Percentiles rank a stretch among this genome's conserved stretches.
These are phyloP conservation scores for Diaporthe citriasiana DNA, from an alignment of 2,329 filamentous ascomycete species.

Conservation along the genomic window DNA sequence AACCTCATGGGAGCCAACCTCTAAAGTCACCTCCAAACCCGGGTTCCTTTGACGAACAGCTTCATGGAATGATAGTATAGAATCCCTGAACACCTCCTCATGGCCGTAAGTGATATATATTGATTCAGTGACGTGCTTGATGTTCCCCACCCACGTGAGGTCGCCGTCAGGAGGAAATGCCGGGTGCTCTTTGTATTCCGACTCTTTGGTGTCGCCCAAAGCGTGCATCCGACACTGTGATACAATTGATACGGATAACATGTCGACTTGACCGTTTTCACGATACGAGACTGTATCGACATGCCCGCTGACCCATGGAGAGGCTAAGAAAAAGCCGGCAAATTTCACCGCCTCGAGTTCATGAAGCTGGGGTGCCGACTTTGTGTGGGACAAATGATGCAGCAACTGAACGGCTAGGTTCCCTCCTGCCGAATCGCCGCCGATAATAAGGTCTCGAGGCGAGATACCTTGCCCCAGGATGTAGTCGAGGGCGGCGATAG, in stretches of 20 bases:
- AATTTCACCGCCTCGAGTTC: not conserved
- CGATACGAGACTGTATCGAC: not conserved
- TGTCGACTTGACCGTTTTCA: not conserved
- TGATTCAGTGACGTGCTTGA: not conserved
- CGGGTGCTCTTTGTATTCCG: not conserved
- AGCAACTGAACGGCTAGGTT: slow-evolving; percentile 53
- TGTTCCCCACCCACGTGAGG: not conserved
- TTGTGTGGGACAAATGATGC: slow-evolving; percentile 51
- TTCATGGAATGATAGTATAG: not conserved
- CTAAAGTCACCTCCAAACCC: not conserved
- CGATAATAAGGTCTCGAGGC: slow-evolving; percentile 51
- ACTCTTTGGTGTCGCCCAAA: not conserved
- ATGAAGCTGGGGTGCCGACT: not conserved
- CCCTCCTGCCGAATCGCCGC: slow-evolving; percentile 55
- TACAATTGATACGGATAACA: not conserved
- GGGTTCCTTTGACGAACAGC: not conserved
- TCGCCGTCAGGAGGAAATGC: not conserved
- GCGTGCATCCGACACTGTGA: not conserved
- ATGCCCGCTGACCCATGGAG: slow-evolving; percentile 1
- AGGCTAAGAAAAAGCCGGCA: not conserved
- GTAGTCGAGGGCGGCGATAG: slow-evolving; percentile 49
- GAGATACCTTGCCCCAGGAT: slow-evolving; percentile 50
- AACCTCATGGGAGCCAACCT: not conserved
- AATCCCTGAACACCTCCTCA: not conserved
- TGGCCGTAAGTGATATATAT: not conserved